A percentile compares a stretch with the other conserved stretches of the same genome.
phyloP scores from a whole-genome alignment of 1,284 basidiomycete genomes.

The Trametes sp. region DNA sequence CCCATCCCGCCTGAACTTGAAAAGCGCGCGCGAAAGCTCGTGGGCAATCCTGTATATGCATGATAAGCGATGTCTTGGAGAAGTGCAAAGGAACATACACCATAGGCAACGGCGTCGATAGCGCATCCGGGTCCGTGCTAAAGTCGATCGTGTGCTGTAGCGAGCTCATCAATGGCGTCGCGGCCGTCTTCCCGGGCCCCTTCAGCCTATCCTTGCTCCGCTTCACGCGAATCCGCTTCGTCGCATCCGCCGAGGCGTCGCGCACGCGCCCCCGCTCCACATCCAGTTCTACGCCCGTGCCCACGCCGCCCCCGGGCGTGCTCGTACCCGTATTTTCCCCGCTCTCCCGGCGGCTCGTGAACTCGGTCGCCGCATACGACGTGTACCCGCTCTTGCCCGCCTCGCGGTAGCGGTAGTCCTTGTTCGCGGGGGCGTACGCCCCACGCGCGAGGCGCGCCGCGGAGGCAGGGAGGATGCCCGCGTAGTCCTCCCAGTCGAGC shows the following conservation, averaged over 20 bases:
- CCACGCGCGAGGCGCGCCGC: conserved; percentile 50
- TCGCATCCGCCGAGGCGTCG: conserved; percentile 56
- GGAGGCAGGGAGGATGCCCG: conserved; percentile 67
- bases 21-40: conserved; percentile 74
- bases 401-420: conserved; percentile 27
- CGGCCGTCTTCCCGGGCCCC: conserved; percentile 41
- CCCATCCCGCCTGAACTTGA: conserved; percentile 79
- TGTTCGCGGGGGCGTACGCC: conserved; percentile 29
- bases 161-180: conserved; percentile 64
- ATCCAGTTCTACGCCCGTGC: conserved; percentile 16
- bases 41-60: conserved; percentile 69
- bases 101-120: conserved; percentile 76
- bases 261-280: conserved; percentile 28
- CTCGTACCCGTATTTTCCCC: conserved; percentile 28
- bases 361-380: conserved; percentile 46
- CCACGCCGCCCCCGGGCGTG: conserved; percentile 33
- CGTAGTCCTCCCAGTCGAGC: conserved; percentile 69
- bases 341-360: conserved; percentile 33
- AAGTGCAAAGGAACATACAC: conserved; percentile 53
- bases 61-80: conserved; percentile 4
- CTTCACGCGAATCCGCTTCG: conserved; percentile 72
- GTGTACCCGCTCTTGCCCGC: conserved; percentile 45
- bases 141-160: conserved; percentile 68
- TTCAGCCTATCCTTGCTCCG: conserved; percentile 63
- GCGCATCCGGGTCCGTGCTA: conserved; percentile 57